A percentile compares a stretch with the other conserved stretches of the same genome.
Conservation (phyloP, 2,329 filamentous ascomycete species). For the Camptophora hylomeconis region DNA sequence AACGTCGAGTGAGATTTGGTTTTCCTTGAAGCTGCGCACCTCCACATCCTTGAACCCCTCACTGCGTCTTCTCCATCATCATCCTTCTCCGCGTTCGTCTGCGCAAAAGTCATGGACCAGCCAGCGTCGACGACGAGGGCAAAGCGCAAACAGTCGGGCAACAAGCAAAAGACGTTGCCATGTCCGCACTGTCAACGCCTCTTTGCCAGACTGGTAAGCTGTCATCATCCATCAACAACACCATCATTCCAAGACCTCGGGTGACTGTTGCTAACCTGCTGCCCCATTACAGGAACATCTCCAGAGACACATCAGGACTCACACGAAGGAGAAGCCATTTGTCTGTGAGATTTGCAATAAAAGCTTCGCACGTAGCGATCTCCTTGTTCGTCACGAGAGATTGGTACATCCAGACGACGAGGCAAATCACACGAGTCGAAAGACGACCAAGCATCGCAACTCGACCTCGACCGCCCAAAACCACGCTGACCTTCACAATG, state of each 20-base stretch:
- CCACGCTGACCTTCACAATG: conserved; percentile 7
- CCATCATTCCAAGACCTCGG: neutral
- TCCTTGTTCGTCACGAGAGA: conserved; percentile 37
- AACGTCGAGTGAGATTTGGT: too few species aligned
- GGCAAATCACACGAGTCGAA: conserved; percentile 16
- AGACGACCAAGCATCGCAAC: conserved; percentile 16
- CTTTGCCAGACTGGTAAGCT: conserved; percentile 29
- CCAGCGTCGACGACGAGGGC: too few species aligned
- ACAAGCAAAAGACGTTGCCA: conserved; percentile 33
- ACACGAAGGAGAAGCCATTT: conserved; percentile 38
- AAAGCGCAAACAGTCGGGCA: conserved; percentile 18
- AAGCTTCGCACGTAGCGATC: conserved; percentile 35
- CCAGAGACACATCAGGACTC: conserved; percentile 38
- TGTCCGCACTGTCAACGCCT: conserved; percentile 36
- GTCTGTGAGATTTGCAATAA: conserved; percentile 37
- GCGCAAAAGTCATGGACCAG: conserved; percentile 8
- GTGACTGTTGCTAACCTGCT: neutral
- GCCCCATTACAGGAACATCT: conserved; percentile 27
- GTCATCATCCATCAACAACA: neutral
- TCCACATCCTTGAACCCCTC: too few species aligned
- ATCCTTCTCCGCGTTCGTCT: conserved; percentile 8
- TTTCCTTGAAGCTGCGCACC: too few species aligned
- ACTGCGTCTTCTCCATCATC: too few species aligned
- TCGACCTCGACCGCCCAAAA: conserved; percentile 3
- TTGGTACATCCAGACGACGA: conserved; percentile 34